Percentiles rank a stretch among this genome's conserved stretches.
Evolutionary conservation across 805 yeast species (phyloP).

Genomic region (Candida vartiovaarae): DNA sequence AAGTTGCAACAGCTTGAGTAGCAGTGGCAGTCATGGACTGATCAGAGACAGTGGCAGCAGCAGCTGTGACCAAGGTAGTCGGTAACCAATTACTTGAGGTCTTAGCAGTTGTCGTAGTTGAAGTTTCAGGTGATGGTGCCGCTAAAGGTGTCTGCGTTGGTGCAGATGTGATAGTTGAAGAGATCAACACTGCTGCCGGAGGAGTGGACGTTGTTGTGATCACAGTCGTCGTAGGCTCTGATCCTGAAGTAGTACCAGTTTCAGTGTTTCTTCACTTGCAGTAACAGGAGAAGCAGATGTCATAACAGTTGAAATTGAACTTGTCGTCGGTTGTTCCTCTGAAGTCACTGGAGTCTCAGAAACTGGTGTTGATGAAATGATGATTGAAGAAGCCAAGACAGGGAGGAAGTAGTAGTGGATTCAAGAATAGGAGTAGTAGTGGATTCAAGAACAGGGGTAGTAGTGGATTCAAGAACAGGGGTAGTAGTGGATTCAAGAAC

Average conservation of each 20-base stretch:
- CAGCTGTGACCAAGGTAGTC: constrained; percentile 32
- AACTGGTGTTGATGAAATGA: too few species aligned
- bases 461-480: neutral
- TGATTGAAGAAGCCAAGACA: too few species aligned
- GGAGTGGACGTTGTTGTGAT: too few species aligned
- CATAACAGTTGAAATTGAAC: too few species aligned
- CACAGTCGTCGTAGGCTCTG: too few species aligned
- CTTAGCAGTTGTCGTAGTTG: constrained; percentile 5
- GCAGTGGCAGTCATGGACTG: constrained; percentile 19
- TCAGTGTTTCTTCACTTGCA: too few species aligned
- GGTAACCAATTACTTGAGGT: constrained; percentile 36
- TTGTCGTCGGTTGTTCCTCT: too few species aligned
- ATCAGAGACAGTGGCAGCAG: constrained; percentile 18
- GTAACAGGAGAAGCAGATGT: too few species aligned
- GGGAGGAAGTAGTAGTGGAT: neutral
- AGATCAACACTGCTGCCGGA: too few species aligned
- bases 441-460: neutral
- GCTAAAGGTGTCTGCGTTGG: neutral
- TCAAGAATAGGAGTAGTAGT: neutral
- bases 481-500: neutral
- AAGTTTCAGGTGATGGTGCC: neutral
- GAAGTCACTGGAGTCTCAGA: too few species aligned
- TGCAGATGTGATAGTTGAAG: neutral
- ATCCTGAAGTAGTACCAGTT: too few species aligned
- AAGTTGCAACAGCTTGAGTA: constrained; percentile 28